Conservation (phyloP, 495 filamentous ascomycete species). For the Bryoglossum gracile region DNA sequence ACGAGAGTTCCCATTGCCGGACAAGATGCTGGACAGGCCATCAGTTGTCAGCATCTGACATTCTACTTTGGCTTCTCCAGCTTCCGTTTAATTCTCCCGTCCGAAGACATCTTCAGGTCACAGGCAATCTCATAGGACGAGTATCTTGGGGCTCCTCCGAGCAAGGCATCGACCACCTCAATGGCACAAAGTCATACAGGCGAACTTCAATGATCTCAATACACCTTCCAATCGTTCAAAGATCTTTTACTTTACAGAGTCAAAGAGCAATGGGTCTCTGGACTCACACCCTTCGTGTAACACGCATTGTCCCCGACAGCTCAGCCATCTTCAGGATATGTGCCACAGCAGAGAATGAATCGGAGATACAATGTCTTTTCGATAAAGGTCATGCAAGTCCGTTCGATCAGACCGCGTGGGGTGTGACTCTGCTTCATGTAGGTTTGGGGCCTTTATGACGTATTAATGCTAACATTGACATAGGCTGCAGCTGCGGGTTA, state of each 20-base stretch:
- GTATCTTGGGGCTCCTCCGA: background rate
- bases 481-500: background rate
- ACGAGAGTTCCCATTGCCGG: background rate
- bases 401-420: background rate
- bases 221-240: background rate
- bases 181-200: background rate
- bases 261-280: background rate
- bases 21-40: background rate
- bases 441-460: background rate
- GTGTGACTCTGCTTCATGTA: background rate
- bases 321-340: background rate
- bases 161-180: background rate
- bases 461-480: background rate
- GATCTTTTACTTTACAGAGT: background rate
- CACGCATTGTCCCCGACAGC: background rate
- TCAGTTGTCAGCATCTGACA: background rate
- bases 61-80: background rate
- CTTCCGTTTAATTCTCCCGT: background rate
- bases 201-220: background rate
- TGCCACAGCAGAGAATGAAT: background rate
- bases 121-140: background rate
- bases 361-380: background rate
- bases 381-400: background rate
- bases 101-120: background rate
- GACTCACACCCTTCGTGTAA: background rate